These are phyloP conservation scores for Mucor indicus DNA, from an alignment of 371 early-diverging fungal species.

Conservation along the genomic window DNA sequence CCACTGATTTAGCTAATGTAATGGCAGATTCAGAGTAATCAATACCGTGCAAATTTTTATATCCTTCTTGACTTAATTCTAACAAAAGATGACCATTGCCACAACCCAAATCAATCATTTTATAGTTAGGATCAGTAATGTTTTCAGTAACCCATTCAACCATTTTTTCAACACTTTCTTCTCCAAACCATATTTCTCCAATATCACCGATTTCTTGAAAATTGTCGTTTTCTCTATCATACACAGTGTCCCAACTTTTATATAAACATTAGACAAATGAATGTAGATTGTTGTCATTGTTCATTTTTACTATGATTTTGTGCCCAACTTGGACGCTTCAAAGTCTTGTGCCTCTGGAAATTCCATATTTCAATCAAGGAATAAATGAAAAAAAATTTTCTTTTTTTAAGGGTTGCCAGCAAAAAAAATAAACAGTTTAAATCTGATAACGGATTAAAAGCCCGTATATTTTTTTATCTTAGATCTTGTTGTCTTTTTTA, in stretches of 20 bases:
- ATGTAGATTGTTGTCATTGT: background rate
- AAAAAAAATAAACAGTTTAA: too few relatives aligned
- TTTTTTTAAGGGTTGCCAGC: too few relatives aligned
- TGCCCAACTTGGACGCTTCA: constrained; percentile 73
- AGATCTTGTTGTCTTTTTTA: too few relatives aligned
- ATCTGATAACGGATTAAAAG: too few relatives aligned
- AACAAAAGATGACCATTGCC: constrained; percentile 91
- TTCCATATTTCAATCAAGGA: too few relatives aligned
- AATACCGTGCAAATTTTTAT: constrained; percentile 71
- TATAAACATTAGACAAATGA: background rate
- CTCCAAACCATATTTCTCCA: constrained; percentile 92
- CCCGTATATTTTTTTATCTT: too few relatives aligned
- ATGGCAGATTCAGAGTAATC: constrained; percentile 85
- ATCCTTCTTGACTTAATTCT: constrained; percentile 66
- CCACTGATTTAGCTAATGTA: constrained; percentile 59
- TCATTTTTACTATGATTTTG: constrained; percentile 72
- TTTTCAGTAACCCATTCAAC: constrained; percentile 74
- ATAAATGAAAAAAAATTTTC: too few relatives aligned
- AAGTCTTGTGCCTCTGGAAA: constrained; percentile 49
- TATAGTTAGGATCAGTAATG: constrained; percentile 27
- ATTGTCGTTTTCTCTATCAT: constrained; percentile 76
- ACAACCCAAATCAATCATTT: constrained; percentile 84
- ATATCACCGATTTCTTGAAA: constrained; percentile 82
- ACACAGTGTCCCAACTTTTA: constrained; percentile 85
- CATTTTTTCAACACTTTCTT: constrained; percentile 79